These are phyloP conservation scores for Podila horticola DNA, from an alignment of 192 early-diverging fungal genomes.

Conservation along the genomic window DNA sequence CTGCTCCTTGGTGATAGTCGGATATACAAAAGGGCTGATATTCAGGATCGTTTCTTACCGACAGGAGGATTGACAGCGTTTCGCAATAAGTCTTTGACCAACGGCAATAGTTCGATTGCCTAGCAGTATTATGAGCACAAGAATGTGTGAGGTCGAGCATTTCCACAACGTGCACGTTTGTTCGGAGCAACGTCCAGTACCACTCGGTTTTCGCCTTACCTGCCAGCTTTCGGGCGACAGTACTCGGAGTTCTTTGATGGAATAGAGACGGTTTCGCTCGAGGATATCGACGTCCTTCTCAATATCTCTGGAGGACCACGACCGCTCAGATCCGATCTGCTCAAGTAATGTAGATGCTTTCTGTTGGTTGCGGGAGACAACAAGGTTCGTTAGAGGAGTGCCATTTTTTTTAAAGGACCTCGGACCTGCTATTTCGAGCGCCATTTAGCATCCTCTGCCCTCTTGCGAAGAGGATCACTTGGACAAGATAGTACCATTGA, in stretches of 20 bases:
- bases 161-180: neutral
- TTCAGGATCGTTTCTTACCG: slow-evolving; percentile 7
- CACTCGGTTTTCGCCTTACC: slow-evolving; percentile 27
- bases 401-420: neutral
- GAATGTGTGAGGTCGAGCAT: neutral
- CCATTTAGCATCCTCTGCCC: no score
- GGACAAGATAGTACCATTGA: neutral
- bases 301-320: slow-evolving; percentile 59
- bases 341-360: slow-evolving; percentile 59
- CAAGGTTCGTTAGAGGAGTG: neutral
- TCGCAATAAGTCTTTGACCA: slow-evolving; percentile 62
- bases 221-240: slow-evolving; percentile 64
- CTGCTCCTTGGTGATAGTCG: no score
- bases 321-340: slow-evolving; percentile 59
- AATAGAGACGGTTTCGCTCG: slow-evolving; percentile 55
- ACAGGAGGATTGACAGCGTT: slow-evolving; percentile 50
- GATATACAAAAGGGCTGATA: neutral
- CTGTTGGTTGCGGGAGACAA: slow-evolving; percentile 21
- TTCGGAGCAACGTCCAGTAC: no score
- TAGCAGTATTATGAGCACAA: slow-evolving; percentile 11
- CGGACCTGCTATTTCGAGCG: neutral
- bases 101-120: slow-evolving; percentile 55
- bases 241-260: slow-evolving; percentile 57
- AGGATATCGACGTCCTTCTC: slow-evolving; percentile 56
- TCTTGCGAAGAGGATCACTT: no score